A percentile compares a stretch with the other conserved stretches of the same genome.
These are phyloP conservation scores for Polytrichum formosum DNA, from an alignment of 225 moss, liverwort and hornwort species.

Conservation along the genomic window DNA sequence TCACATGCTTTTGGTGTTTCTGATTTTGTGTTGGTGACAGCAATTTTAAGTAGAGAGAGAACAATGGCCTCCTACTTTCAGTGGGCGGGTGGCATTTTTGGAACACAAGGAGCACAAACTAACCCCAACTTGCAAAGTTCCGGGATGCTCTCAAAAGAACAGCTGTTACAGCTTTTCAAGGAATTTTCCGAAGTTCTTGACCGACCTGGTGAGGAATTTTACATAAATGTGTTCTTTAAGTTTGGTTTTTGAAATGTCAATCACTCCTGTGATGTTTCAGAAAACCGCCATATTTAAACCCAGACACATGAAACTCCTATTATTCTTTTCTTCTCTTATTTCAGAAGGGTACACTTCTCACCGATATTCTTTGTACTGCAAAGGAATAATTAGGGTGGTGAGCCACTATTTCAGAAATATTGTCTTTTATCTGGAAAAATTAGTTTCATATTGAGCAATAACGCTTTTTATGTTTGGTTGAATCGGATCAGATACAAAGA, in stretches of 20 bases:
- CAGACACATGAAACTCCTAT: background rate
- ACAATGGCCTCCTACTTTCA: slow-evolving; percentile 44
- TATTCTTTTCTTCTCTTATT: background rate
- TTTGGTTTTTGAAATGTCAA: background rate
- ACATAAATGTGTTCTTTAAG: background rate
- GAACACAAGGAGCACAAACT: slow-evolving; percentile 33
- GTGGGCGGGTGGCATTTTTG: slow-evolving; percentile 44
- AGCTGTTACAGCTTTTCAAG: slow-evolving; percentile 48
- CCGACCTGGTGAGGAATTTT: slow-evolving; percentile 37
- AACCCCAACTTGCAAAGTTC: slow-evolving; percentile 43
- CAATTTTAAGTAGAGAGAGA: background rate
- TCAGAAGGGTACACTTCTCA: background rate
- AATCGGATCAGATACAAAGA: slow-evolving; percentile 46
- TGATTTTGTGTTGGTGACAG: background rate
- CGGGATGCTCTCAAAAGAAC: slow-evolving; percentile 64
- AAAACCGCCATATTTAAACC: background rate
- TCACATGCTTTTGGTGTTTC: no score
- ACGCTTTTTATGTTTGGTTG: no score
- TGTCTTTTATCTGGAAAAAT: no score
- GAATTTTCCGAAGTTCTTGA: slow-evolving; percentile 57
- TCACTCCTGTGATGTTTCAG: background rate
- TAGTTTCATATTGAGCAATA: no score
- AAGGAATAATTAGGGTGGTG: background rate
- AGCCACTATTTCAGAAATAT: no score
- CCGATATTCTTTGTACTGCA: background rate